Evolutionary conservation across 305 asterid genomes (phyloP), one percentile per base, ranked within the genome.

Genomic region (Fraxinus greggii): DNA sequence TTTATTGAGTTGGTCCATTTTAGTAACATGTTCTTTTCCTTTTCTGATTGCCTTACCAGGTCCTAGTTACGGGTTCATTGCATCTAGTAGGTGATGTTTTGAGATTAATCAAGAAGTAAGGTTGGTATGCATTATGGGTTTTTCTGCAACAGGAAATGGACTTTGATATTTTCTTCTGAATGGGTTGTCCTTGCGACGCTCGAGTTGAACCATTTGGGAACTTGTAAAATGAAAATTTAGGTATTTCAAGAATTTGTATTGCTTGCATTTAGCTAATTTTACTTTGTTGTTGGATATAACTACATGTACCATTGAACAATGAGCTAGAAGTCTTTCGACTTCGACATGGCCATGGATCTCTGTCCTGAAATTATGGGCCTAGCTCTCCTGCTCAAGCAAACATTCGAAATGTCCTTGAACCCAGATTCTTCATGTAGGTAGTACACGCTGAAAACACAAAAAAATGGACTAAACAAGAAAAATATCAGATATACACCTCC

Each of bases 61-160:
- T 95, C 70, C 88, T 93, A 36, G 98, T 95, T 79, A 93, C 98
- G 0, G 98, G 98, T 32, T 95, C 98, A 8, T 84, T 93, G 74
- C 98, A 95, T 90, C 90, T 95, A 79, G 94, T 95, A 65, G 97
- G 98, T 21, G 99, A 95, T 76, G 92, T 93, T 23, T 79, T 95
- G 91, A 91, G 91, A 86, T 77, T 95, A 87, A 90, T 92, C 87
- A 94, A 91, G 95, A 93, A 91, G 86, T 95, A 86, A 85, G 40
- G 40, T 69, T 69, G 75, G 74, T 4, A 4, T 28, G 35, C 21
- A 6, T 5, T 15, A 65, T 28, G 23, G 10, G 32, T 61, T 28
- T 28, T 12, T 29, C 75, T 69, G 13, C 75, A 28, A 69, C 38
- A 29, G 40, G 32, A 1, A 69, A 28, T 12, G 19, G 74, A 28